Evolutionary conservation across 306 rosid genomes (phyloP), one percentile per base, ranked within the genome.

Genomic region (Heteromeles arbutifolia): DNA sequence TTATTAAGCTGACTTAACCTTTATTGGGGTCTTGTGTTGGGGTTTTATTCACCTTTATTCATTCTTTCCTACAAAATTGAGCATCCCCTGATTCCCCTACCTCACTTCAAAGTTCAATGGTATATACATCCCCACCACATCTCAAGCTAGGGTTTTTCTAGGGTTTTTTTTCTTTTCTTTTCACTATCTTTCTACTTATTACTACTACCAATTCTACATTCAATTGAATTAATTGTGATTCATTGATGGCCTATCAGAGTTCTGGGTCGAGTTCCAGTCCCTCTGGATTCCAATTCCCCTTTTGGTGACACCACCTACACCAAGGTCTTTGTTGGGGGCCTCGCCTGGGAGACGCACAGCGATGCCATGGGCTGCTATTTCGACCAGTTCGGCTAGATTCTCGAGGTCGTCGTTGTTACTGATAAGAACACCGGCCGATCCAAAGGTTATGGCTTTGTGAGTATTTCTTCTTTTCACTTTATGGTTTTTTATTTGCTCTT

Each of bases 381-480:
- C 78, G 91, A 89, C 28, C 92, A 92, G 52, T 95, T 92, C 24
- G 96, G 97, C 8, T 92, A 90, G 64, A 95, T 95, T 86, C 97
- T 90, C 17, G 98, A 95, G 83, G 98, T 97, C 56, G 98, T 95
- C 1, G 98, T 95, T 15, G 92, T 95, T 67, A 81, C 92, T 8
- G 98, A 95, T 79, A 95, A 90, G 96, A 90, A 90, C 73, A 88
- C 98, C 0, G 96, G 96, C 11, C 86, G 98, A 92, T 95, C 98
- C 84, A 95, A 95, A 79, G 97, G 98, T 85, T 95, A 95, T 64
- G 98, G 98, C 81, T 95, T 95, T 70, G 97, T 95, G 88, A 94
- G 98, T 88, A 81, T 83, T 79, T 79, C 19, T 37, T 75, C 82
- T 84, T 67, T 85, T 77, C 68, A 18, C 48, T 74, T 76, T 74